phyloP scores from a whole-genome alignment of 129 eudicot genomes.

The Helianthus annuus region DNA sequence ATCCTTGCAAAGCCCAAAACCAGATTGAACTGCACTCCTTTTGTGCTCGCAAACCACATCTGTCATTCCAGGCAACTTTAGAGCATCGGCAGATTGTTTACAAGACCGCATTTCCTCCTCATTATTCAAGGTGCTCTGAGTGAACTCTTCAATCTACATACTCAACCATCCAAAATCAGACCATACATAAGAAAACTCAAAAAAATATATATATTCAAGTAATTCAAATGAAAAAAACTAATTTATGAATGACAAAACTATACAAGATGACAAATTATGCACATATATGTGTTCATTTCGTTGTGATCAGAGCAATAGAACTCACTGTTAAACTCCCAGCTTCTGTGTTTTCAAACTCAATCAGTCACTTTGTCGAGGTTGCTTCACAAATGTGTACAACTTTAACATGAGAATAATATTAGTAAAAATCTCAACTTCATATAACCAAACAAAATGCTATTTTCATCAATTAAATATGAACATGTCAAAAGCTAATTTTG shows the following conservation, averaged over 20 bases:
- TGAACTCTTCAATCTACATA: slow-evolving; percentile 68
- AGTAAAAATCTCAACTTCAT: not conserved
- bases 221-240: slow-evolving; percentile 1
- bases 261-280: slow-evolving; percentile 18
- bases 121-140: slow-evolving; percentile 39
- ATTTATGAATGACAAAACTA: not conserved
- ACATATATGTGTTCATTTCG: not conserved
- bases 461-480: not conserved
- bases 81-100: slow-evolving; percentile 22
- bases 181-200: no score
- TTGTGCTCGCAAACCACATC: slow-evolving; percentile 55
- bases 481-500: not conserved
- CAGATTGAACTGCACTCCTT: slow-evolving; percentile 45
- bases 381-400: slow-evolving; percentile 80
- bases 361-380: slow-evolving; percentile 63
- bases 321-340: slow-evolving; percentile 76
- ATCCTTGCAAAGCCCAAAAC: slow-evolving; percentile 52
- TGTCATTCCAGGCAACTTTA: slow-evolving; percentile 30
- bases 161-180: not conserved
- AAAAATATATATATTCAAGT: not conserved
- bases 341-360: slow-evolving; percentile 72
- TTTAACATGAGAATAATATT: slow-evolving; percentile 41
- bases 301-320: slow-evolving; percentile 23
- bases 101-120: slow-evolving; percentile 41
- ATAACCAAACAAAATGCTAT: not conserved